Percentiles rank a stretch among this genome's conserved stretches.
Evolutionary conservation across 1,284 basidiomycete species (phyloP).

Genomic region (Heterobasidion occidentale): DNA sequence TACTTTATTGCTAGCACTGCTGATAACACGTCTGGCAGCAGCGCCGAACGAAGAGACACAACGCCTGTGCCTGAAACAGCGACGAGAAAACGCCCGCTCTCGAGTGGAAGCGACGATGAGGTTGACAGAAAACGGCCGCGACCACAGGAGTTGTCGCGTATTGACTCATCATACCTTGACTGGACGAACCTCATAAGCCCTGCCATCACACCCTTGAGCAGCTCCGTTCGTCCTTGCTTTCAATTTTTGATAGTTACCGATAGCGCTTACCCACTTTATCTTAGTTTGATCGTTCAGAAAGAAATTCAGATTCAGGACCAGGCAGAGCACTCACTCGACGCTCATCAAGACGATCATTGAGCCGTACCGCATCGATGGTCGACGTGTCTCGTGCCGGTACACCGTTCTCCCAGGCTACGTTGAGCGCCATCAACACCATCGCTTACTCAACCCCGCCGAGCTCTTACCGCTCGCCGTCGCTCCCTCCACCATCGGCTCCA

Average conservation of each 20-base stretch:
- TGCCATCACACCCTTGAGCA: no score
- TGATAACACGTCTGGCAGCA: no score
- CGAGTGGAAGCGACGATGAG: not conserved
- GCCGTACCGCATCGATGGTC: constrained; percentile 3
- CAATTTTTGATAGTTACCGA: not conserved
- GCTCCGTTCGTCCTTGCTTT: not conserved
- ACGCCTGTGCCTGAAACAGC: not conserved
- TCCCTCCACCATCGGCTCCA: constrained; percentile 7
- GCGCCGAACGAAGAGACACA: not conserved
- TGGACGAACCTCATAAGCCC: no score
- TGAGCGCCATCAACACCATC: constrained; percentile 1
- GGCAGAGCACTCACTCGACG: not conserved
- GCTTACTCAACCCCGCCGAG: constrained; percentile 1
- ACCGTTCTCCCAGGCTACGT: not conserved
- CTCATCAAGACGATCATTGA: constrained; percentile 1
- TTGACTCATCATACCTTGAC: no score
- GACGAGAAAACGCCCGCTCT: not conserved
- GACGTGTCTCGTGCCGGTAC: not conserved
- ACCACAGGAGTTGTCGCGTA: not conserved
- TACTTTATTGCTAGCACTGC: no score
- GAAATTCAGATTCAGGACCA: not conserved
- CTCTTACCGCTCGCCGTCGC: constrained; percentile 9
- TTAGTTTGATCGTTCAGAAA: not conserved
- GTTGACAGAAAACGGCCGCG: not conserved
- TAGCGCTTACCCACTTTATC: not conserved